Base-by-base conservation (phyloP, 176 grass and related monocot species). In the Puccinellia tenuiflora region DNA sequence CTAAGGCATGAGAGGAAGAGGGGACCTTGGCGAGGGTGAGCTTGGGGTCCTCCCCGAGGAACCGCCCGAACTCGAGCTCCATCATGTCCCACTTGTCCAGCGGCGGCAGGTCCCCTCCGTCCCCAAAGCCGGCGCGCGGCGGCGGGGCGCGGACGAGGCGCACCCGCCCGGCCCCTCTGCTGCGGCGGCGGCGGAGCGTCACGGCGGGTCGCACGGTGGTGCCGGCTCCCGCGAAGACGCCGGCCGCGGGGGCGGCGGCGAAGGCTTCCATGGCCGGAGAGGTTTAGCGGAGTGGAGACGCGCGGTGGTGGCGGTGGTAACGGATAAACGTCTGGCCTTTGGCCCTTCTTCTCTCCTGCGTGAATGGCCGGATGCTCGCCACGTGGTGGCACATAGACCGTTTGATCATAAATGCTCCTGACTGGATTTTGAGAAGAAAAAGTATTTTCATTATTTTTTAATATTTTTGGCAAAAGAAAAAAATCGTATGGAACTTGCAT, bases 1-100 rank as follows among this genome's bases (percentile, higher is more conserved):
- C 3, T 43, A 47, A 37, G n/a, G 10, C 13, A 6, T 25, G 39
- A 4, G 2, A 9, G 33, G 37, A 30, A 30, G 0, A 38, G 81
- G 81, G 6, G 3, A 94, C 92, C 92, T 94, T 94, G 2, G 92
- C 92, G 81, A 94, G 90, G 50, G 92, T 94, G 79, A 94, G 87
- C 79, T 92, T 90, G 71, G 92, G 92, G 79, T 94, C 92, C 92
- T 94, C 92, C 14, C 92, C 92, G 21, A 94, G 90, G 62, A 92
- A 91, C 0, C 92, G 78, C 1, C 92, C 92, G 70, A 94, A 94
- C 60, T 92, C 90, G 9, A 94, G 75, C 85, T 94, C 92, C 90
- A 94, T 94, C 63, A 66, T 79, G 69, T 94, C 92, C 92, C 92
- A 94, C 76, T 90, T 85, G 76, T 94, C 89, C 3, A 94, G 85